Evolutionary conservation across 2,329 filamentous ascomycete species (phyloP).

Genomic region (Fusarium verrucosum): DNA sequence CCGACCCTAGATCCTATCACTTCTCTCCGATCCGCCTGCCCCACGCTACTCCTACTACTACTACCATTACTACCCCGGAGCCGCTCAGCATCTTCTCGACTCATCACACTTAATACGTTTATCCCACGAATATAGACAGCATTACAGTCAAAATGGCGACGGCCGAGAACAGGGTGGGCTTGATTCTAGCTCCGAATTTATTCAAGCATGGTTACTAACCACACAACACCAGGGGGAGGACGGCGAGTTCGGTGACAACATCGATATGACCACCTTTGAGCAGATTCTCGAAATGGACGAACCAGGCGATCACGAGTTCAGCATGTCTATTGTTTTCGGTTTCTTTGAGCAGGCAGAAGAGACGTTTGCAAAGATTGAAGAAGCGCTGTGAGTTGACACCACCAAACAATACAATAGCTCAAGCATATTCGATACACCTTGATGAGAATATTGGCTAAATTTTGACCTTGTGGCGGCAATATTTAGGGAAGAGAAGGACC

Average conservation of each 20-base stretch:
- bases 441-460: not conserved
- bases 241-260: constrained; percentile 74
- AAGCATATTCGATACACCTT: not conserved
- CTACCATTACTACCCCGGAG: constrained; percentile 16
- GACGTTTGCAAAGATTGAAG: constrained; percentile 88
- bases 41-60: constrained; percentile 25
- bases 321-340: constrained; percentile 84
- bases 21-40: constrained; percentile 14
- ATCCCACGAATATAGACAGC: constrained; percentile 22
- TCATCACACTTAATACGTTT: constrained; percentile 12
- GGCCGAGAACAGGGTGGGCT: constrained; percentile 48
- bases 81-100: constrained; percentile 14
- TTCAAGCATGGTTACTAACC: constrained; percentile 19
- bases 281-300: constrained; percentile 99
- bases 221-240: constrained; percentile 49
- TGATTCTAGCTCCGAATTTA: not conserved
- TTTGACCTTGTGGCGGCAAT: not conserved
- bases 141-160: constrained; percentile 44
- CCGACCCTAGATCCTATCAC: constrained; percentile 16
- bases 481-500: constrained; percentile 70
- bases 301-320: constrained; percentile 86
- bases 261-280: constrained; percentile 84
- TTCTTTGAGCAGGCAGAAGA: constrained; percentile 92
- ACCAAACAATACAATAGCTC: not conserved
- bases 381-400: constrained; percentile 74